phyloP scores from a whole-genome alignment of 139 green algal species.

The Ettlia oleoabundans region DNA sequence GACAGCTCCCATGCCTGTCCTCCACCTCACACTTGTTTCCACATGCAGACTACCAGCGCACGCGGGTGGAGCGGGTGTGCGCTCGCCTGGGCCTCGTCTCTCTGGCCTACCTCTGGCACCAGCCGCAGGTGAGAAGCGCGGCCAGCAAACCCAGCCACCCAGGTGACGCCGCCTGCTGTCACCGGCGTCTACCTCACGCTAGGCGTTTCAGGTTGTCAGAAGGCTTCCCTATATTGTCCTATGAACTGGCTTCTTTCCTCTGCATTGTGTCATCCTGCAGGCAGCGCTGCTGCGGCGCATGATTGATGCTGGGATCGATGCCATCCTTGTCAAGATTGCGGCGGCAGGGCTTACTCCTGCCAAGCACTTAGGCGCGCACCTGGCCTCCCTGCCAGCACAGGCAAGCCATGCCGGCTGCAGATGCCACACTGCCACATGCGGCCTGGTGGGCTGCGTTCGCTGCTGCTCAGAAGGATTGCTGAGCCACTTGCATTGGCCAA shows the following conservation, averaged over 20 bases:
- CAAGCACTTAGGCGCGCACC: slow-evolving; percentile 85
- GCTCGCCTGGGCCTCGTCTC: slow-evolving; percentile 84
- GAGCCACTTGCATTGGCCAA: too few species aligned
- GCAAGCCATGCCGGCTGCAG: neutral
- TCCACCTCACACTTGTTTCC: neutral
- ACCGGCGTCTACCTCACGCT: too few species aligned
- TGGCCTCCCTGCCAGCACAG: slow-evolving; percentile 47
- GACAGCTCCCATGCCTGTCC: too few species aligned
- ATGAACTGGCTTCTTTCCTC: neutral
- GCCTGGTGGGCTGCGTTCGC: neutral
- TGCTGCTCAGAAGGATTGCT: neutral
- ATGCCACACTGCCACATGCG: neutral
- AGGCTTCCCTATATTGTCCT: too few species aligned
- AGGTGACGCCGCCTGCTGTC: too few species aligned
- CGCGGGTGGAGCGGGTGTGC: slow-evolving; percentile 93
- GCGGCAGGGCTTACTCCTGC: slow-evolving; percentile 83
- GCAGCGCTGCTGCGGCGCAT: slow-evolving; percentile 70
- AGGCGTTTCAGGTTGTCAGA: too few species aligned
- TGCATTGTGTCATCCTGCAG: neutral
- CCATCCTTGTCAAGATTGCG: slow-evolving; percentile 88
- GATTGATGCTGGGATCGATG: slow-evolving; percentile 73
- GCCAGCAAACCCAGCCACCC: too few species aligned
- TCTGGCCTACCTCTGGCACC: slow-evolving; percentile 92
- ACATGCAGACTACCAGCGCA: slow-evolving; percentile 93
- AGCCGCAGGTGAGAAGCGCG: slow-evolving; percentile 78